phyloP scores from a whole-genome alignment of 352 stramenopile species.

The Globisporangium alternatum region DNA sequence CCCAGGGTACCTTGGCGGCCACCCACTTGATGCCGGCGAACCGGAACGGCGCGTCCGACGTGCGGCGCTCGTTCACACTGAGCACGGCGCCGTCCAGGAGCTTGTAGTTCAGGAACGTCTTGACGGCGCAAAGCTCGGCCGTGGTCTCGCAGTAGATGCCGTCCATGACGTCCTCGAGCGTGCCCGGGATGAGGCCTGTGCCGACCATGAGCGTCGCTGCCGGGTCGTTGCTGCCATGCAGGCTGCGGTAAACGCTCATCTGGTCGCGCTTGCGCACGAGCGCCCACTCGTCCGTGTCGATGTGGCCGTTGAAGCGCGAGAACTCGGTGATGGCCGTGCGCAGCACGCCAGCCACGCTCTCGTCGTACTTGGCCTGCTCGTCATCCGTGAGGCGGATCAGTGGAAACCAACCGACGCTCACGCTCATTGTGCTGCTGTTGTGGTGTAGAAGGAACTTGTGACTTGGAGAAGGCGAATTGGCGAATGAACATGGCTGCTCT shows the following conservation, averaged over 20 bases:
- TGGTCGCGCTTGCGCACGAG: slow-evolving; percentile 16
- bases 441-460: neutral
- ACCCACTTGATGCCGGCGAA: slow-evolving; percentile 57
- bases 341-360: slow-evolving; percentile 2
- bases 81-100: slow-evolving; percentile 33
- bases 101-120: slow-evolving; percentile 34
- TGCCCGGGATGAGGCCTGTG: slow-evolving; percentile 10
- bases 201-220: slow-evolving; percentile 17
- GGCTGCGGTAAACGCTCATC: slow-evolving; percentile 20
- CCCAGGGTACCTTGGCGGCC: slow-evolving; percentile 27
- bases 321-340: slow-evolving; percentile 13
- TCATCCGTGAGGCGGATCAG: slow-evolving; percentile 15
- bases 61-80: slow-evolving; percentile 28
- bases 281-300: slow-evolving; percentile 19
- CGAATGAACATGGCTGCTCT: slow-evolving; percentile 2
- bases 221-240: neutral
- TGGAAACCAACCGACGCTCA: slow-evolving; percentile 15
- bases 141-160: slow-evolving; percentile 44
- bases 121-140: slow-evolving; percentile 31
- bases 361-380: slow-evolving; percentile 14
- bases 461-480: slow-evolving; percentile 2
- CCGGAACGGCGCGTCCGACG: slow-evolving; percentile 29
- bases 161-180: slow-evolving; percentile 35
- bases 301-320: slow-evolving; percentile 14
- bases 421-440: neutral